Evolutionary conservation across 2,329 filamentous ascomycete species (phyloP).

Genomic region (Clonostachys rhizophaga): DNA sequence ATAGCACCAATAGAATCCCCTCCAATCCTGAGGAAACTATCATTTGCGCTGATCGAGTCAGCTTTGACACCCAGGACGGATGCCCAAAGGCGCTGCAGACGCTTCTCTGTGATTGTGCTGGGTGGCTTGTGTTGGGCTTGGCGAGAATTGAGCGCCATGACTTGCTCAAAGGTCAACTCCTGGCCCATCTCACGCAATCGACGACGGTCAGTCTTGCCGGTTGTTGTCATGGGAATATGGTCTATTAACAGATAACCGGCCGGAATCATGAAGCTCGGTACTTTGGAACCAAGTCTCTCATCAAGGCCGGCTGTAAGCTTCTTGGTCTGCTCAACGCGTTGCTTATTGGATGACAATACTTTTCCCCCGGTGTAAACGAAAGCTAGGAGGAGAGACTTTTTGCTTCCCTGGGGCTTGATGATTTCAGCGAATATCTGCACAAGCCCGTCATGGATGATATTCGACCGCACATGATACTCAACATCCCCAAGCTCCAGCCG

Average conservation of each 20-base stretch:
- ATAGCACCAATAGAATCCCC: slow-evolving; percentile 34
- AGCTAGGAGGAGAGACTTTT: too few relatives aligned
- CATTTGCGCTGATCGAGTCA: slow-evolving; percentile 38
- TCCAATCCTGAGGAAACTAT: slow-evolving; percentile 56
- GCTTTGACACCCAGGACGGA: not conserved
- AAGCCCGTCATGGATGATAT: too few relatives aligned
- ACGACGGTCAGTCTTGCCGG: slow-evolving; percentile 4
- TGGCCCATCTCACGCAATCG: slow-evolving; percentile 2
- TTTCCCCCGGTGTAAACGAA: too few relatives aligned
- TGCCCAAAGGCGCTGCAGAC: not conserved
- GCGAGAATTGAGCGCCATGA: too few relatives aligned
- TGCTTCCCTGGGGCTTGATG: too few relatives aligned
- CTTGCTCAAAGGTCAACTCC: not conserved
- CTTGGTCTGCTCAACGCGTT: too few relatives aligned
- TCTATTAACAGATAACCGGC: not conserved
- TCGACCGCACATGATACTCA: slow-evolving; percentile 5
- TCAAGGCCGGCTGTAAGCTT: not conserved
- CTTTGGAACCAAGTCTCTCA: not conserved
- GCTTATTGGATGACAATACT: too few relatives aligned
- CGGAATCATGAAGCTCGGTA: slow-evolving; percentile 5
- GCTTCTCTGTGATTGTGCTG: too few relatives aligned
- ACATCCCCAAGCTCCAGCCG: slow-evolving; percentile 7
- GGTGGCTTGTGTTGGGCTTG: too few relatives aligned
- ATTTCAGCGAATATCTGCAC: too few relatives aligned
- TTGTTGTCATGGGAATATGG: slow-evolving; percentile 2